Percentiles rank a stretch among this genome's conserved stretches.
These are phyloP conservation scores for Solanum appendiculatum DNA, from an alignment of 257 asterid species.

Conservation along the genomic window DNA sequence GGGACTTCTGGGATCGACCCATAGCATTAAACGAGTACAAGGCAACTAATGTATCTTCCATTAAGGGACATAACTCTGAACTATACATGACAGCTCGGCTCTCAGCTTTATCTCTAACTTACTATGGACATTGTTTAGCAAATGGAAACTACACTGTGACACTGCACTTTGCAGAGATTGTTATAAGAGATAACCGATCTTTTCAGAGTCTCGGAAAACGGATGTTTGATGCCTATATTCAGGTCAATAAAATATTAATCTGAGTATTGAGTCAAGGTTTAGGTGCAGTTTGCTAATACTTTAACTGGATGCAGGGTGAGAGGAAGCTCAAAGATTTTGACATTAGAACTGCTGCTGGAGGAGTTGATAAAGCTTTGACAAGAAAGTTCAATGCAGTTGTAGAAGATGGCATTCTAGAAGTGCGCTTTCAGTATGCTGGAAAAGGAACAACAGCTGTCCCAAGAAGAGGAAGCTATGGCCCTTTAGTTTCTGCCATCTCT, in stretches of 20 bases:
- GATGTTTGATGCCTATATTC: conserved; percentile 1
- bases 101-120: conserved; percentile 6
- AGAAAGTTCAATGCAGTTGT: not conserved
- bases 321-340: conserved; percentile 10
- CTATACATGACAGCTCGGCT: conserved; percentile 5
- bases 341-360: conserved; percentile 13
- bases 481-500: conserved; percentile 26
- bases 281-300: not conserved
- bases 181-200: not conserved
- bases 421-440: conserved; percentile 24
- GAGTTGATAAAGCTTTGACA: conserved; percentile 1
- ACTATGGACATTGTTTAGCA: conserved; percentile 4
- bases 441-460: conserved; percentile 20
- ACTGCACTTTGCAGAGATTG: conserved; percentile 11
- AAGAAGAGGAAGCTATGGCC: conserved; percentile 13
- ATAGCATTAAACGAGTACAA: not conserved
- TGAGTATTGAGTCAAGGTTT: not conserved
- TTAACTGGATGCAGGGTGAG: conserved; percentile 2
- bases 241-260: not conserved
- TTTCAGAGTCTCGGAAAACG: conserved; percentile 5
- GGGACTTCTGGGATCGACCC: not conserved
- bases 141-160: conserved; percentile 10
- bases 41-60: not conserved
- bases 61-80: not conserved
- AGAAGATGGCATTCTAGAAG: conserved; percentile 8